Evolutionary conservation across 768 basidiomycete genomes (phyloP), one percentile per base, ranked within the genome.

Genomic region (Tulasnella sp.): DNA sequence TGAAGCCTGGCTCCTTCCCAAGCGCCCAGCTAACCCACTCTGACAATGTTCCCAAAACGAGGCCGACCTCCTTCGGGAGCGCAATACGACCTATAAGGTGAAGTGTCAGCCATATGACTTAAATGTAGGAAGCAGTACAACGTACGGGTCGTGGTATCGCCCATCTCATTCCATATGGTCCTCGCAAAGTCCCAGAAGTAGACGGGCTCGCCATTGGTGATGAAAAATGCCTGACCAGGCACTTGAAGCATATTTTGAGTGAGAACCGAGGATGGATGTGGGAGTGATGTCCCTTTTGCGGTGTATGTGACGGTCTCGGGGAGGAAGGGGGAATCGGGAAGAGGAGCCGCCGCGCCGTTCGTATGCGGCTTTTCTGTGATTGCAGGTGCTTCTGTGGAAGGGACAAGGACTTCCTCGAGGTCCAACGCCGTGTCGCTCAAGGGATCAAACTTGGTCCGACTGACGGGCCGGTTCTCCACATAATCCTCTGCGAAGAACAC

Each of bases 141-240:
- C 62, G 13, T 61, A 55, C 49, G 4, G 30, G 23, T 61, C 54
- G 61, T 66, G 45, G 51, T 52, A 61, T n/a, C 74, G 71, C 50
- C 75, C 74, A 68, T 82, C 81, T 15, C 43, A 66, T 56, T 88
- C 91, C 90, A 98, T n/a, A 96, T 72, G 2, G 79, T 72, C 4
- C 90, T 80, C 29, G 84, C 77, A 67, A 95, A 84, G 73, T 96
- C 93, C 95, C 95, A 99, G 75, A 97, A 97, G 72, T 90, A 89
- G 58, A 84, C 78, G 2, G 94, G 95, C 69, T 98, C 94, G 63
- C 93, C 92, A 68, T 98, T 98, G 59, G 93, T 94, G 72, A 99
- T 88, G 78, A 92, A 95, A 76, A 93, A 99, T 2, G 74, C 88
- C 70, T 97, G 88, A 0, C 95, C 95, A 3, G 91, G 93, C 55